Conservation (phyloP, 225 moss, liverwort and hornwort species). For the Antitrichia curtipendula region DNA sequence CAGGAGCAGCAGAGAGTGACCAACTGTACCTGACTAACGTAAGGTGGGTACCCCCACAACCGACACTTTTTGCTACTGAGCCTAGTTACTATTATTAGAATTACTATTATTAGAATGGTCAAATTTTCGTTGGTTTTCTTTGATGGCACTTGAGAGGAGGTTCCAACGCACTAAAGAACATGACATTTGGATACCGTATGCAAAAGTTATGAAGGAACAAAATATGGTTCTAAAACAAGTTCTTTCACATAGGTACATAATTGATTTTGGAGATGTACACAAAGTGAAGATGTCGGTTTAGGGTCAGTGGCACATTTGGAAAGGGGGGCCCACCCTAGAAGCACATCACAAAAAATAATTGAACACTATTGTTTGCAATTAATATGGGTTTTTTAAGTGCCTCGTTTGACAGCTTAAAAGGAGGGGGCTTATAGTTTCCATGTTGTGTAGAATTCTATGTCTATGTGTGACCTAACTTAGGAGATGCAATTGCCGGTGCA, state of each 20-base stretch:
- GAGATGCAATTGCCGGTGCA: rapidly evolving
- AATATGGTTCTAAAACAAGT: background rate
- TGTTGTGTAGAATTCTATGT: no score
- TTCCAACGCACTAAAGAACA: background rate
- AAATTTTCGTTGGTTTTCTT: background rate
- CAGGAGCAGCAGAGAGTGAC: background rate
- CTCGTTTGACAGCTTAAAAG: rapidly evolving
- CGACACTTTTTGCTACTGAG: background rate
- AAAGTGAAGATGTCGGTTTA: background rate
- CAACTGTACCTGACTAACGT: background rate
- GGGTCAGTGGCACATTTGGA: background rate
- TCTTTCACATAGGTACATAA: background rate
- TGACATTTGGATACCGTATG: background rate
- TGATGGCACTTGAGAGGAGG: background rate
- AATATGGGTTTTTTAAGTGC: no score
- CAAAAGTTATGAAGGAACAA: background rate
- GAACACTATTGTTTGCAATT: background rate
- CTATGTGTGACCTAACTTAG: rapidly evolving
- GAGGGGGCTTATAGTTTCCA: no score
- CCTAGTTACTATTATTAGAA: background rate
- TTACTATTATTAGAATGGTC: background rate
- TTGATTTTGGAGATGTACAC: background rate
- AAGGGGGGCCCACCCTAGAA: background rate
- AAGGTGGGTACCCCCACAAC: background rate
- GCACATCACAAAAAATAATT: background rate